Base-by-base conservation (phyloP, 495 filamentous ascomycete species). In the Pseudotulostoma volvatum region DNA sequence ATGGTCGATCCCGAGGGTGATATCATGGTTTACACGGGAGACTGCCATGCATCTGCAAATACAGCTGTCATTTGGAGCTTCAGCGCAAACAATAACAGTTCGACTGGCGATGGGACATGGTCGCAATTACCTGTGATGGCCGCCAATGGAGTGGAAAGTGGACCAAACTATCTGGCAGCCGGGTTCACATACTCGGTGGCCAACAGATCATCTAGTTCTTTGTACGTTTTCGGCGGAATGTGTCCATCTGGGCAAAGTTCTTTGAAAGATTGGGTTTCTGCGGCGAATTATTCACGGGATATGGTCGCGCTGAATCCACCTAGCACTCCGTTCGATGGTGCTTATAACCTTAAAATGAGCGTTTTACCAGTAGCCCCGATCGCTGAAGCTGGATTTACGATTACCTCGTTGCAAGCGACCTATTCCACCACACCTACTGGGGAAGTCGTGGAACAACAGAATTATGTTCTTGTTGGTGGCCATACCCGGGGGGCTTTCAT, bases 201-300 rank as follows among this genome's bases (percentile, higher is more conserved):
- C 9, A 63, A 72, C 62, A 48, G 67, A 46, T 45, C 54, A 44
- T 38, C 64, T 49, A 58, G 48, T 23, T 52, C 54, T n/a, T 59
- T 84, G 23, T 93, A 81, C 50, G 51, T 77, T 36, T 93, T 90
- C 61, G 86, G 83, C 25, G 86, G 86, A 35, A 90, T 93, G 86
- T 94, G 86, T 49, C 81, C 84, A 0, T 64, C 56, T 17, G 42
- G 57, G 9, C 61, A 59, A 23, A 47, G 60, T 2, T 49, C 53
- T 4, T 60, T 62, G 8, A 43, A 45, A 4, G 53, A 60, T 13
- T 77, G 78, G 71, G 68, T 79, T 30, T 66, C 70, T 9, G 50
- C 66, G 0, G 83, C 81, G 0, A 68, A 71, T 28, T 94, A 94
- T 54, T 84, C 83, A 3, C 84, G 83, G 49, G 57, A 61, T 7